A percentile compares a stretch with the other conserved stretches of the same genome.
Conservation (phyloP, 2,329 filamentous ascomycete species). For the Hymenotorrendiella dingleyae region DNA sequence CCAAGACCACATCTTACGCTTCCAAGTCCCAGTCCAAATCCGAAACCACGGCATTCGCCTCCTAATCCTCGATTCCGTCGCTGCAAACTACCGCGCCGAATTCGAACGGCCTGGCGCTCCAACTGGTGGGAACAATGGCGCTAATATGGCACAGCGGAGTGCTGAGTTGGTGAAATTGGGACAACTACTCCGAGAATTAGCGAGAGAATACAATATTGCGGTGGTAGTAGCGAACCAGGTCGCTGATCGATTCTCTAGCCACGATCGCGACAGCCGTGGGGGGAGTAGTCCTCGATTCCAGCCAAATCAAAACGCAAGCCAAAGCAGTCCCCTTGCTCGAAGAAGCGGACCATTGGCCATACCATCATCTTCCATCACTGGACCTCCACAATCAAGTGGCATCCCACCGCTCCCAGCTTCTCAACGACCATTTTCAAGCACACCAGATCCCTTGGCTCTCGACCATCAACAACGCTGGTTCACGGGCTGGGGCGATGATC, state of each 20-base stretch:
- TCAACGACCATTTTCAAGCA: conserved; percentile 15
- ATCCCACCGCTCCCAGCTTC: conserved; percentile 3
- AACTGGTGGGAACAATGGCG: conserved; percentile 28
- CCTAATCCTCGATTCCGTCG: conserved; percentile 83
- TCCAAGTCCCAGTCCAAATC: conserved; percentile 84
- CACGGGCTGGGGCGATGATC: conserved; percentile 84
- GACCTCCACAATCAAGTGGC: conserved; percentile 23
- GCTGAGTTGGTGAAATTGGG: conserved; percentile 73
- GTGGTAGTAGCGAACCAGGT: conserved; percentile 95
- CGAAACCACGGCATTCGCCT: conserved; percentile 71
- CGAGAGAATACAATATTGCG: conserved; percentile 67
- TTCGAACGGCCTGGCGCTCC: conserved; percentile 55
- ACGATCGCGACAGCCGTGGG: conserved; percentile 4
- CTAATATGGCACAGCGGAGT: conserved; percentile 70
- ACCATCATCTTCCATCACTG: conserved; percentile 23
- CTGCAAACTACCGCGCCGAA: conserved; percentile 92
- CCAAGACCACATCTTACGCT: conserved; percentile 90
- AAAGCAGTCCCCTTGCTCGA: conserved; percentile 24
- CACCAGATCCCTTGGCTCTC: conserved; percentile 58
- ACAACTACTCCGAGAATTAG: conserved; percentile 68
- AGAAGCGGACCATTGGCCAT: conserved; percentile 8
- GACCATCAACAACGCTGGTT: conserved; percentile 94
- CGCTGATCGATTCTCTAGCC: conserved; percentile 69
- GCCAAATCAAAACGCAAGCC: conserved; percentile 10
- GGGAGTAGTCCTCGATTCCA: conserved; percentile 13